A percentile compares a stretch with the other conserved stretches of the same genome.
Evolutionary conservation across 768 basidiomycete species (phyloP).

Genomic region (Mycena galopus): DNA sequence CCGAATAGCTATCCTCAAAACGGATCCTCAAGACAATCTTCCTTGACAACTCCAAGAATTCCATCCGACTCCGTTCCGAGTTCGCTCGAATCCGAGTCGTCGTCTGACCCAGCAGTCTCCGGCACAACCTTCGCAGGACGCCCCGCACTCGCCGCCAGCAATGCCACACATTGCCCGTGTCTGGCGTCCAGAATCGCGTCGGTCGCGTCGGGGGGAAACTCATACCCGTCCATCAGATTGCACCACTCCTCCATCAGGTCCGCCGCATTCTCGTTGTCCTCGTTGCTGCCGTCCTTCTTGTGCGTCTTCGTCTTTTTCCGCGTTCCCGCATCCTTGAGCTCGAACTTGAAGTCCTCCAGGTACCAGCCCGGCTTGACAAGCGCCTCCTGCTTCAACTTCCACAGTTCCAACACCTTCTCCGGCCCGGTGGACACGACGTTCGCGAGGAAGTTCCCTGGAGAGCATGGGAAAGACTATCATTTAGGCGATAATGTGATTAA

Average conservation of each 20-base stretch:
- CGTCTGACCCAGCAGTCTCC: no score
- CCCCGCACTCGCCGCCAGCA: no score
- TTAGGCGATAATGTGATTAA: neutral
- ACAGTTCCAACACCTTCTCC: slow-evolving; percentile 10
- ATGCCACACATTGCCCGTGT: neutral
- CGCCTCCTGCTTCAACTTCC: neutral
- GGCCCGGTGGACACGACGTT: slow-evolving; percentile 16
- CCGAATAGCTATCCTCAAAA: no score
- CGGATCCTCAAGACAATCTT: no score
- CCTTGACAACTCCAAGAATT: no score
- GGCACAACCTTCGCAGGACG: no score
- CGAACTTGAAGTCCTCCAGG: neutral
- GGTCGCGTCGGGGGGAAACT: neutral
- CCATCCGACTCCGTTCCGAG: no score
- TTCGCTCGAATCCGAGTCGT: no score
- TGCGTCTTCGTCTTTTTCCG: neutral
- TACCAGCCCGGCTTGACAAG: neutral
- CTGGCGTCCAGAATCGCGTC: neutral
- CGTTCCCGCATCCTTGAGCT: neutral
- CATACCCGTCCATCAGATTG: neutral
- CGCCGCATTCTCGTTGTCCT: neutral
- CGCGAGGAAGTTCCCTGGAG: slow-evolving; percentile 8
- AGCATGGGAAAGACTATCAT: neutral
- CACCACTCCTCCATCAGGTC: slow-evolving; percentile 26
- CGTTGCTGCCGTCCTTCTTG: neutral